Evolutionary conservation across 345 rosid species (phyloP).

Genomic region (Barbarea vulgaris): DNA sequence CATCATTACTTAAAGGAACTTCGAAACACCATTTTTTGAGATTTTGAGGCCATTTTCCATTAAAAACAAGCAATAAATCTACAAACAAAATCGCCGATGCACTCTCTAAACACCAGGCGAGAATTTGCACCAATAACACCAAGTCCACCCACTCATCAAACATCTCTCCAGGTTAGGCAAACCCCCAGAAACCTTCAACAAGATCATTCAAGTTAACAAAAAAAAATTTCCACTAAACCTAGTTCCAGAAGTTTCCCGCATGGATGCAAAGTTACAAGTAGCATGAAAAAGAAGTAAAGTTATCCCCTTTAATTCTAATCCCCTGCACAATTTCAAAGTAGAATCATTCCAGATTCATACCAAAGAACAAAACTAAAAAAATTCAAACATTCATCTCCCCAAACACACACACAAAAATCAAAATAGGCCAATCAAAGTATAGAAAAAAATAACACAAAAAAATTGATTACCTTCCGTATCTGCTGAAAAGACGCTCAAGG

Average conservation of each 20-base stretch:
- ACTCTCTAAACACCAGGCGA: conserved; percentile 40
- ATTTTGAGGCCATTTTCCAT: conserved; percentile 76
- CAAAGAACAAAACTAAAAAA: not conserved
- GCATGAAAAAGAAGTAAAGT: not conserved
- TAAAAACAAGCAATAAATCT: conserved; percentile 67
- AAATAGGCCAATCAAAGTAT: conserved; percentile 8
- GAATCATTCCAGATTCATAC: not conserved
- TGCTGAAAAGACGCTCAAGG: conserved; percentile 58
- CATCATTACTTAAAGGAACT: conserved; percentile 91
- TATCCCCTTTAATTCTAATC: conserved; percentile 5
- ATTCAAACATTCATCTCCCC: not conserved
- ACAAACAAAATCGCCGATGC: conserved; percentile 46
- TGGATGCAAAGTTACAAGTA: not conserved
- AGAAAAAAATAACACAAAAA: no score
- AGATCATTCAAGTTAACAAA: conserved; percentile 83
- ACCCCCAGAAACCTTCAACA: conserved; percentile 97
- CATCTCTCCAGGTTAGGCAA: conserved; percentile 94
- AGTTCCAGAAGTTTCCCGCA: conserved; percentile 28
- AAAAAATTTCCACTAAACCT: conserved; percentile 46
- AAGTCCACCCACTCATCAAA: conserved; percentile 91
- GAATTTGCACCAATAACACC: conserved; percentile 65
- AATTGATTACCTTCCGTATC: conserved; percentile 59
- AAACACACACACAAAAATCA: conserved; percentile 13
- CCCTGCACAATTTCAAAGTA: not conserved
- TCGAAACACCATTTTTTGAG: conserved; percentile 83